These are phyloP conservation scores for Aspergillus udagawae DNA, from an alignment of 2,329 filamentous ascomycete species.

Conservation along the genomic window DNA sequence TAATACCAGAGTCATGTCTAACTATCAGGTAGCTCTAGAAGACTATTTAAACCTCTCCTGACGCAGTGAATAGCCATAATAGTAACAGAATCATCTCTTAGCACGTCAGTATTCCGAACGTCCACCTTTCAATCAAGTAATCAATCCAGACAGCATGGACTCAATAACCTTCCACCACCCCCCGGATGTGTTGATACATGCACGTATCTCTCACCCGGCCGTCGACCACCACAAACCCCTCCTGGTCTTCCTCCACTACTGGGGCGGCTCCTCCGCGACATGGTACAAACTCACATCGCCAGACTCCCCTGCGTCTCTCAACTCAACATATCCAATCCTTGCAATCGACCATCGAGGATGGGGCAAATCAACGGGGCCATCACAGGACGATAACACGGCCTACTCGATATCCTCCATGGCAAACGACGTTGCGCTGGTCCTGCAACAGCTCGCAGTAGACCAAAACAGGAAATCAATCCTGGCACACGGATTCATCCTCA, in stretches of 20 bases:
- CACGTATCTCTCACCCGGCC: slow-evolving; percentile 5
- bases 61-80: no score
- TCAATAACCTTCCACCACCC: slow-evolving; percentile 2
- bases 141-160: not conserved
- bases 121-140: no score
- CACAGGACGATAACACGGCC: slow-evolving; percentile 2
- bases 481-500: slow-evolving; percentile 24
- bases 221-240: slow-evolving; percentile 11
- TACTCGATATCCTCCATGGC: slow-evolving; percentile 25
- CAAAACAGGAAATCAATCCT: slow-evolving; percentile 20
- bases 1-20: no score
- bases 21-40: no score
- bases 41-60: no score
- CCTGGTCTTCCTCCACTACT: slow-evolving; percentile 38
- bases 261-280: slow-evolving; percentile 34
- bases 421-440: slow-evolving; percentile 9
- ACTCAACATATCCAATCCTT: slow-evolving; percentile 17
- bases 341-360: slow-evolving; percentile 37
- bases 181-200: slow-evolving; percentile 8
- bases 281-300: slow-evolving; percentile 25
- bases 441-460: slow-evolving; percentile 11
- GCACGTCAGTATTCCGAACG: no score
- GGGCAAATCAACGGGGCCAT: slow-evolving; percentile 32
- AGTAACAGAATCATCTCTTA: no score
- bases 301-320: slow-evolving; percentile 13